phyloP scores from a whole-genome alignment of 2,329 filamentous ascomycete species.

The Cryphonectria carpinicola region DNA sequence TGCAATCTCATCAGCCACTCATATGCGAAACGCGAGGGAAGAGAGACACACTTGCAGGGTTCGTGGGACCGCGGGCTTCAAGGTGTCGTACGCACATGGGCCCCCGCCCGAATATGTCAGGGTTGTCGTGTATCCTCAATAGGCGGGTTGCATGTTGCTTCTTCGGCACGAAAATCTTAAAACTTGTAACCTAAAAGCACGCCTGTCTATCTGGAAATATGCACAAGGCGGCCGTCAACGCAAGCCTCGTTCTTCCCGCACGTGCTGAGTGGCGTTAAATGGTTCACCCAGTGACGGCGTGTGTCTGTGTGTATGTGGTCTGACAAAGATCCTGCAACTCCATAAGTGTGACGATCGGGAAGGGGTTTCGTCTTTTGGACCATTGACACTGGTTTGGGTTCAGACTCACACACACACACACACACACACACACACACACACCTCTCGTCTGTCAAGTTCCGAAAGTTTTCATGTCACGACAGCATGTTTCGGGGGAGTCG shows the following conservation, averaged over 20 bases:
- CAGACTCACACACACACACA: too few relatives aligned
- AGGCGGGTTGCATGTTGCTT: conserved; percentile 23
- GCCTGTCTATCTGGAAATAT: not conserved
- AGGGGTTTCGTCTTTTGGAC: not conserved
- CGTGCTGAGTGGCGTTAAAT: conserved; percentile 41
- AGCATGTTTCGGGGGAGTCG: not conserved
- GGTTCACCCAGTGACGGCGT: not conserved
- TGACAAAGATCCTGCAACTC: conserved; percentile 2
- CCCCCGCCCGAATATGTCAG: conserved; percentile 18
- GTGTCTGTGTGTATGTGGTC: not conserved
- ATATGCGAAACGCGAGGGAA: not conserved
- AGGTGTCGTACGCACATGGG: conserved; percentile 12
- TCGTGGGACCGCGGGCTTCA: not conserved
- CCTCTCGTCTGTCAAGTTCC: not conserved
- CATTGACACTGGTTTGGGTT: not conserved
- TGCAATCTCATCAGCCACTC: not conserved
- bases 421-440: not conserved
- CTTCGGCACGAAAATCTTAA: not conserved
- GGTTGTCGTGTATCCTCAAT: conserved; percentile 14
- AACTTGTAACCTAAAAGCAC: not conserved
- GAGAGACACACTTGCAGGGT: not conserved
- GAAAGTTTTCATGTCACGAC: not conserved
- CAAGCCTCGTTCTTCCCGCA: conserved; percentile 29
- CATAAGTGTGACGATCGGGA: not conserved
- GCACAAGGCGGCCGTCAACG: conserved; percentile 20